These are phyloP conservation scores for Agaricus subrufescens DNA, from an alignment of 768 basidiomycete species.

Conservation along the genomic window DNA sequence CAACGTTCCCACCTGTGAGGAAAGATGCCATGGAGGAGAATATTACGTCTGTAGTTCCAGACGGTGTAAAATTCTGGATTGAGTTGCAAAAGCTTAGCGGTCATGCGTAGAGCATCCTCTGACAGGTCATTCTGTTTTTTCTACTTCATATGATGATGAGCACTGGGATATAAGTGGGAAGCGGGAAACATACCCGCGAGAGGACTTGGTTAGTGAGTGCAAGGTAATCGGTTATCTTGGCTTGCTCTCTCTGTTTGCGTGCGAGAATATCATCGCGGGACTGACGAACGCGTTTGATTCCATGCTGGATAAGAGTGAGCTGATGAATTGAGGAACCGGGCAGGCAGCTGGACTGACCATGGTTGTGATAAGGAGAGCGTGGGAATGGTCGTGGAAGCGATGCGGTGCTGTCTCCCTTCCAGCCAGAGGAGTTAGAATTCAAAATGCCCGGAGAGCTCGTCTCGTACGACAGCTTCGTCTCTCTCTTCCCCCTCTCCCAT, in stretches of 20 bases:
- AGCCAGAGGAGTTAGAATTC: neutral
- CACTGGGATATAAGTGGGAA: neutral
- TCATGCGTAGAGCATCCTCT: slow-evolving; percentile 70
- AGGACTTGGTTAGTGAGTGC: slow-evolving; percentile 61
- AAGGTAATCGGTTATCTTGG: slow-evolving; percentile 75
- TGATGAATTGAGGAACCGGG: neutral
- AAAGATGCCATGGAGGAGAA: slow-evolving; percentile 71
- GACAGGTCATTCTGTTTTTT: slow-evolving; percentile 68
- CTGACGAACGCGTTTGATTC: slow-evolving; percentile 59
- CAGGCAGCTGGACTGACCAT: slow-evolving; percentile 9
- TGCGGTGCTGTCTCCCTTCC: neutral
- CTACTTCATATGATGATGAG: slow-evolving; percentile 34
- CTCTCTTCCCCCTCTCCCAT: slow-evolving; percentile 77
- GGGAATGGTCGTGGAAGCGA: slow-evolving; percentile 3
- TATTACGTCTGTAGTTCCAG: slow-evolving; percentile 91
- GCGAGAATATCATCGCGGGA: slow-evolving; percentile 59
- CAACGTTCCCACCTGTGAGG: slow-evolving; percentile 45
- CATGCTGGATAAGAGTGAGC: slow-evolving; percentile 45
- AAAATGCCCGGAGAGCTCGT: slow-evolving; percentile 50
- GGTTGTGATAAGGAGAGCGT: neutral
- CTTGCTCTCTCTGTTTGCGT: slow-evolving; percentile 62
- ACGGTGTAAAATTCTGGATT: slow-evolving; percentile 97
- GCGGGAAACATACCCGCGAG: slow-evolving; percentile 44
- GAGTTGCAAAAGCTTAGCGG: slow-evolving; percentile 67
- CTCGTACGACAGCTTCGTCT: slow-evolving; percentile 43